Base-by-base conservation (phyloP, 2,329 filamentous ascomycete genomes). In the Raffaelea deltoideospora region DNA sequence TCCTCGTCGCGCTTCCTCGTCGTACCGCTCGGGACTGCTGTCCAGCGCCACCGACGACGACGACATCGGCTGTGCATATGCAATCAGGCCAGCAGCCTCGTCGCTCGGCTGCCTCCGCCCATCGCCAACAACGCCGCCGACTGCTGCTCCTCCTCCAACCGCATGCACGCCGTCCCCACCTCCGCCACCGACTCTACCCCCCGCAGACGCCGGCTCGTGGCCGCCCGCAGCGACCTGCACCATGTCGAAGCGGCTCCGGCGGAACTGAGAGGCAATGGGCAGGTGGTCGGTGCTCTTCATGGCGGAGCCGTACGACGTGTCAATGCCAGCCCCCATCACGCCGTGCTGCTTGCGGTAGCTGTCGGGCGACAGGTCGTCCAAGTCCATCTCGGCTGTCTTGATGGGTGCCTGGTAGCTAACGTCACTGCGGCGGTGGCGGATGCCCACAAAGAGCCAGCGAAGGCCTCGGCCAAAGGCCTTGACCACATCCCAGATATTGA, bases 401-500 rank as follows among this genome's bases (percentile, higher is more conserved):
- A 33, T 33, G 21, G 45, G 40, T 41, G 30, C 45, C 49, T 41
- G 53, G 43, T 73, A 73, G 45, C 65, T 69, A 29, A 55, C 37
- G 42, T 75, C 69, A 15, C 64, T 50, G 45, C 65, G 63, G 41
- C 79, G 69, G 42, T 62, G 56, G 52, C 73, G 78, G 37, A 72
- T 67, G 30, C 84, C 84, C 14, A 84, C 72, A 43, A 87, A 78
- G 17, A 92, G 61, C 86, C 85, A 93, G 47, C 79, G 71, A 47
- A 84, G 70, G 18, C 81, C 79, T 35, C 85, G 71, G 9, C 78
- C 80, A 42, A 81, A 75, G 1, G 81, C 81, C 57, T 87, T 92
- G 50, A 84, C 58, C 30, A 92, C 69, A 53, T 94, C 85, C 76
- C 82, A 84, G 0, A 80, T 68, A 48, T 90, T 90, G 52, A 86